These are phyloP conservation scores for Neonothopanus nambi DNA, from an alignment of 1,284 basidiomycete species.

Conservation along the genomic window DNA sequence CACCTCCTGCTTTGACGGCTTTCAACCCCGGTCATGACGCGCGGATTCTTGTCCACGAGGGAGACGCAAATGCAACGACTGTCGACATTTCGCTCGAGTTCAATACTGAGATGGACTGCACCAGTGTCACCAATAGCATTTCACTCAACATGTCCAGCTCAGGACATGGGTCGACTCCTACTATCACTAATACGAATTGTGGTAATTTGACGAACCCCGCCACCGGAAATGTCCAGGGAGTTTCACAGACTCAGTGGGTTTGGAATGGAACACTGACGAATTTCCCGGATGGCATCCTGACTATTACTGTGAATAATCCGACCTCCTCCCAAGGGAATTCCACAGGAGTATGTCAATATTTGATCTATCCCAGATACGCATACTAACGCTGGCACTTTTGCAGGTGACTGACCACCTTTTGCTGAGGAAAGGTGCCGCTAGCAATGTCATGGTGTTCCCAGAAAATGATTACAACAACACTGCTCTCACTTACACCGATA, in stretches of 20 bases:
- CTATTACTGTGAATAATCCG: slow-evolving; percentile 67
- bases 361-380: slow-evolving; percentile 2
- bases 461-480: slow-evolving; percentile 70
- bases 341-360: slow-evolving; percentile 49
- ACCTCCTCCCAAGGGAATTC: slow-evolving; percentile 41
- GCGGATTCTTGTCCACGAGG: slow-evolving; percentile 54
- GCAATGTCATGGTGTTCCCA: slow-evolving; percentile 85
- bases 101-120: slow-evolving; percentile 75
- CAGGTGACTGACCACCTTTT: slow-evolving; percentile 74
- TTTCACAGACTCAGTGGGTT: slow-evolving; percentile 59
- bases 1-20: slow-evolving; percentile 73
- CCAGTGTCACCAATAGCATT: slow-evolving; percentile 62
- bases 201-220: slow-evolving; percentile 44
- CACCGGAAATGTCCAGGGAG: slow-evolving; percentile 50
- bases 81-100: slow-evolving; percentile 77
- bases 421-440: slow-evolving; percentile 70
- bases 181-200: slow-evolving; percentile 53
- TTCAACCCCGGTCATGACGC: slow-evolving; percentile 86
- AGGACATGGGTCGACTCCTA: slow-evolving; percentile 56
- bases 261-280: slow-evolving; percentile 74
- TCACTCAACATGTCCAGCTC: slow-evolving; percentile 69
- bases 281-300: slow-evolving; percentile 79
- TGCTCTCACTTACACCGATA: slow-evolving; percentile 57
- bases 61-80: slow-evolving; percentile 54
- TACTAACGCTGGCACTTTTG: background rate